A percentile compares a stretch with the other conserved stretches of the same genome.
Evolutionary conservation across 768 basidiomycete species (phyloP).

Genomic region (Suillus tomentosus): DNA sequence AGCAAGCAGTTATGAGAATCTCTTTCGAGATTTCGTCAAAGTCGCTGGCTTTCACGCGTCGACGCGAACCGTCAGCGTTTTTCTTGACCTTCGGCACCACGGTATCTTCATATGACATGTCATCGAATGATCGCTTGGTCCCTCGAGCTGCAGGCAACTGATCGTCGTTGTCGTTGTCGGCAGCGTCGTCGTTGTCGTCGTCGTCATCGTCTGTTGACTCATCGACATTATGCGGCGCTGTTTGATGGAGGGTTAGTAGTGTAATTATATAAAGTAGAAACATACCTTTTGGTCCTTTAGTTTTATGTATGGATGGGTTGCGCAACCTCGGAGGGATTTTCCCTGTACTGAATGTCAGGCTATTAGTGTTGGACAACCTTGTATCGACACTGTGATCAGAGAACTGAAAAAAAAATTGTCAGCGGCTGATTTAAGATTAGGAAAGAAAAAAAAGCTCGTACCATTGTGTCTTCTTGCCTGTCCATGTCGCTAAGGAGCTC

Average conservation of each 20-base stretch:
- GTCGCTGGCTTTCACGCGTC: conserved; percentile 17
- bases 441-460: too few relatives aligned
- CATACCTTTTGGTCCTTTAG: not conserved
- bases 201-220: not conserved
- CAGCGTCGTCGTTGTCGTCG: too few relatives aligned
- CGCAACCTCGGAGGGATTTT: not conserved
- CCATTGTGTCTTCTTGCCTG: too few relatives aligned
- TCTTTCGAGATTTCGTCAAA: conserved; percentile 14
- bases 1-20: too few relatives aligned
- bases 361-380: not conserved
- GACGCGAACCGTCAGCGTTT: not conserved
- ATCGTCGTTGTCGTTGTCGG: not conserved
- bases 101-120: not conserved
- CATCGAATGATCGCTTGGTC: not conserved
- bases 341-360: not conserved
- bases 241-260: not conserved
- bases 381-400: not conserved
- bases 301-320: not conserved
- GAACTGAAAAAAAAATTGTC: not conserved
- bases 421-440: not conserved
- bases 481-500: too few relatives aligned
- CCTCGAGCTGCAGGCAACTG: not conserved
- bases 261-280: not conserved
- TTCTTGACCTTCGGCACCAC: not conserved
- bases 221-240: not conserved